Conservation (phyloP, 2,329 filamentous ascomycete genomes). For the Chaetomium sp. region DNA sequence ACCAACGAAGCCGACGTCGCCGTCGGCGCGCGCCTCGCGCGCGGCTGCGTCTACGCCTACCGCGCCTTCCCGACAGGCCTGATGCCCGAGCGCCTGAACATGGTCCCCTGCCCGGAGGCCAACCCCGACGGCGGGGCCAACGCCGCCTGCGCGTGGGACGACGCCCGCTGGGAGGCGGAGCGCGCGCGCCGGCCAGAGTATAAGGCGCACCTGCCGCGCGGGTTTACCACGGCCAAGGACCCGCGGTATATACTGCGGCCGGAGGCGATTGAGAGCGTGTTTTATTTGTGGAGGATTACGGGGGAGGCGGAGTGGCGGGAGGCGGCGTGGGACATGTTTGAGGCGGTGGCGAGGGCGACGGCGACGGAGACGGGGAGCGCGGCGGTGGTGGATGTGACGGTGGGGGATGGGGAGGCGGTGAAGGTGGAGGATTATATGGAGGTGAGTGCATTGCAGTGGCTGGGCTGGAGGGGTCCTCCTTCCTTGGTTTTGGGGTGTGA, state of each 20-base stretch:
- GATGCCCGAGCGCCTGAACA: slow-evolving; percentile 50
- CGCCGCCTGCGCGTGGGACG: slow-evolving; percentile 36
- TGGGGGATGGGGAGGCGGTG: slow-evolving; percentile 34
- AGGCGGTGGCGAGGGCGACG: slow-evolving; percentile 48
- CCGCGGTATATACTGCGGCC: slow-evolving; percentile 52
- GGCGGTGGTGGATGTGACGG: slow-evolving; percentile 53
- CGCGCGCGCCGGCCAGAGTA: slow-evolving; percentile 41
- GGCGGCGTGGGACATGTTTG: slow-evolving; percentile 57
- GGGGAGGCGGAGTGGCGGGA: slow-evolving; percentile 51
- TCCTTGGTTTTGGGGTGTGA: too few species aligned
- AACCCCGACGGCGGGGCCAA: too few species aligned
- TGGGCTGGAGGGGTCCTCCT: too few species aligned
- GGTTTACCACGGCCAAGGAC: slow-evolving; percentile 62
- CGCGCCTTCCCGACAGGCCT: slow-evolving; percentile 55
- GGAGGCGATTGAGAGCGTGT: slow-evolving; percentile 44
- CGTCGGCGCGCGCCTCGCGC: slow-evolving; percentile 57
- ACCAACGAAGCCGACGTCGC: slow-evolving; percentile 53
- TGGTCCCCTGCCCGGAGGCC: slow-evolving; percentile 40
- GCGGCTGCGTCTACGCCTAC: slow-evolving; percentile 65
- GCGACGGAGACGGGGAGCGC: slow-evolving; percentile 50
- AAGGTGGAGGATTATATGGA: slow-evolving; percentile 46
- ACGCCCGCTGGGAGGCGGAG: slow-evolving; percentile 38
- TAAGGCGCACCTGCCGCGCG: slow-evolving; percentile 51
- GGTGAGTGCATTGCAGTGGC: too few species aligned
- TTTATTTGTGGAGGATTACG: slow-evolving; percentile 56